Conservation (phyloP, 108 stramenopile genomes). For the Nitzschia sp. region DNA sequence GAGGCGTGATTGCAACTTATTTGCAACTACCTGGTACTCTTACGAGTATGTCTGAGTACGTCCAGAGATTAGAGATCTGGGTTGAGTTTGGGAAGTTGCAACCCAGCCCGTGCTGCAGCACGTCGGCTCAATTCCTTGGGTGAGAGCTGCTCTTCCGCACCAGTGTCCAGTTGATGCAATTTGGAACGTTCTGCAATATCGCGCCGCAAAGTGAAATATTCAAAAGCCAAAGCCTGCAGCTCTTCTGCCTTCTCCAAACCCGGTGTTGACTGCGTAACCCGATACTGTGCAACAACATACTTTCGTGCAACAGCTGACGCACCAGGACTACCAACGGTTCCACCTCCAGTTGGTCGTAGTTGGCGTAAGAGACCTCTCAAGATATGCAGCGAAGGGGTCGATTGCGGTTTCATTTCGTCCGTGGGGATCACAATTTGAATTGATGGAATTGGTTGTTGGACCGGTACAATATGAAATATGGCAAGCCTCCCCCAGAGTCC, state of each 20-base stretch:
- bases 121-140: conserved; percentile 77
- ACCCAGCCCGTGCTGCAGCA: conserved; percentile 76
- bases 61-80: conserved; percentile 19
- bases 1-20: not conserved
- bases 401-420: too few relatives aligned
- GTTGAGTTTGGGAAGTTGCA: conserved; percentile 64
- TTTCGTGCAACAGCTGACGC: not conserved
- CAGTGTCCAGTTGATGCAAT: conserved; percentile 71
- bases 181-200: conserved; percentile 63
- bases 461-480: too few relatives aligned
- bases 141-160: conserved; percentile 70
- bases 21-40: not conserved
- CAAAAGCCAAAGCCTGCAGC: conserved; percentile 48
- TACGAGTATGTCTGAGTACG: not conserved
- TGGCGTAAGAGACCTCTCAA: too few relatives aligned
- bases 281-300: conserved; percentile 11
- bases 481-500: too few relatives aligned
- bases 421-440: too few relatives aligned
- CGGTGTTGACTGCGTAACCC: too few relatives aligned
- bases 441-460: too few relatives aligned
- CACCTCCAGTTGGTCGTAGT: too few relatives aligned
- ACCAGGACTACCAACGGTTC: too few relatives aligned
- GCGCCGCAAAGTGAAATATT: conserved; percentile 52
- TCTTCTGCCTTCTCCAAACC: conserved; percentile 11
- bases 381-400: too few relatives aligned